These are phyloP conservation scores for Puya raimondii DNA, from an alignment of 176 grass and related monocot species.

Conservation along the genomic window DNA sequence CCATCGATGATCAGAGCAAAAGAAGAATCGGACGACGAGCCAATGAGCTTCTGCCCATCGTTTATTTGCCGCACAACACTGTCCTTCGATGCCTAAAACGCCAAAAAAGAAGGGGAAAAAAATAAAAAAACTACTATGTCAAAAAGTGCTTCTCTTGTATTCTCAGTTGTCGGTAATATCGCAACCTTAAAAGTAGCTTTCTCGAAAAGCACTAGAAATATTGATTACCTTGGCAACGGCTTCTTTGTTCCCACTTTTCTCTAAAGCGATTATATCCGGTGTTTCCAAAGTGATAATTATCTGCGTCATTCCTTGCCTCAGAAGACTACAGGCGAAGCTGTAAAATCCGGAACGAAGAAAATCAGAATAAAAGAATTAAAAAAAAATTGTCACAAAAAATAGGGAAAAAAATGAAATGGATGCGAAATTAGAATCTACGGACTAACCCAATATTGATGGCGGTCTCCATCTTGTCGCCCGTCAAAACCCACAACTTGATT, in stretches of 20 bases:
- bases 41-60: slow-evolving; percentile 51
- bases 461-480: slow-evolving; percentile 99
- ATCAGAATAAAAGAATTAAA: slow-evolving; percentile 24
- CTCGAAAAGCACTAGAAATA: background rate
- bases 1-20: slow-evolving; percentile 96
- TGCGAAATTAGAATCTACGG: slow-evolving; percentile 10
- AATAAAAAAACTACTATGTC: background rate
- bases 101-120: background rate
- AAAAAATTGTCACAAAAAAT: background rate
- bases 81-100: slow-evolving; percentile 70
- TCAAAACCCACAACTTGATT: slow-evolving; percentile 95
- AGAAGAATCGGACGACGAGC: slow-evolving; percentile 31
- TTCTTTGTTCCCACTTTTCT: slow-evolving; percentile 79
- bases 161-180: background rate
- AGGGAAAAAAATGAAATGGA: background rate
- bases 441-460: slow-evolving; percentile 96
- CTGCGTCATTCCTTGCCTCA: slow-evolving; percentile 94
- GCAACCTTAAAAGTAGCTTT: background rate
- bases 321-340: slow-evolving; percentile 93
- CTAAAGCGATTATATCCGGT: slow-evolving; percentile 58
- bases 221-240: slow-evolving; percentile 53
- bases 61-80: slow-evolving; percentile 68
- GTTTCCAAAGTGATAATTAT: slow-evolving; percentile 76
- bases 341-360: slow-evolving; percentile 27
- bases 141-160: background rate